Evolutionary conservation across 352 stramenopile species (phyloP).

Genomic region (Globisporangium uncinulatum): DNA sequence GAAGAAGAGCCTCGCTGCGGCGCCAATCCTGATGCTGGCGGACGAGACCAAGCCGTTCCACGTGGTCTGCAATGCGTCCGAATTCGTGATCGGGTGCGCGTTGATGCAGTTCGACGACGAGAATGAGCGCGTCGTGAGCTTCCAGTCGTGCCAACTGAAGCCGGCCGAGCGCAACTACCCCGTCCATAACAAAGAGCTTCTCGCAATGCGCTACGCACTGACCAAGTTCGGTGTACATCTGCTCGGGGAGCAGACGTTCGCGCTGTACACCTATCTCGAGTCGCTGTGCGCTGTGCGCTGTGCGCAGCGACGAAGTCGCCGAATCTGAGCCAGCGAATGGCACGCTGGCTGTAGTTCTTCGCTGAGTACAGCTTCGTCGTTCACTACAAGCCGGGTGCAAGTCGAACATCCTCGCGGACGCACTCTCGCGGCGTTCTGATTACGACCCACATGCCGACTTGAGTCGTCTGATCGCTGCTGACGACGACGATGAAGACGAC

Average conservation of each 20-base stretch:
- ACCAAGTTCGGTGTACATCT: conserved; percentile 26
- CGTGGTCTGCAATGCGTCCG: conserved; percentile 14
- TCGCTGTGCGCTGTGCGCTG: no score
- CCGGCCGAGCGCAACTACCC: conserved; percentile 12
- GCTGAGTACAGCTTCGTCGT: conserved; percentile 21
- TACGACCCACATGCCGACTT: no score
- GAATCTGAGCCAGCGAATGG: conserved; percentile 11
- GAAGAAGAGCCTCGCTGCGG: conserved; percentile 8
- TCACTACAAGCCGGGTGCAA: conserved; percentile 20
- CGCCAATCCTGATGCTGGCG: conserved; percentile 7
- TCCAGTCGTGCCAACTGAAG: no score
- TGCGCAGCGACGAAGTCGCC: conserved; percentile 14
- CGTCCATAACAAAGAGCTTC: conserved; percentile 1
- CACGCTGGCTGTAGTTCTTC: conserved; percentile 20
- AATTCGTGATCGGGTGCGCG: conserved; percentile 19
- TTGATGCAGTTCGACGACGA: not conserved
- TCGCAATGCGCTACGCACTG: conserved; percentile 20
- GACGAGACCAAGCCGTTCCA: conserved; percentile 13
- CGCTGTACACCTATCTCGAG: no score
- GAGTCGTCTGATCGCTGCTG: no score
- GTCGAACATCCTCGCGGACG: not conserved
- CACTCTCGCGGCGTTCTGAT: no score
- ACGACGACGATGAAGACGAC: no score
- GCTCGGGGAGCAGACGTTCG: conserved; percentile 15
- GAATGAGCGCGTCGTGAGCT: no score